These are phyloP conservation scores for Vaccinium macrocarpon DNA, from an alignment of 148 eudicot genomes.

Conservation along the genomic window DNA sequence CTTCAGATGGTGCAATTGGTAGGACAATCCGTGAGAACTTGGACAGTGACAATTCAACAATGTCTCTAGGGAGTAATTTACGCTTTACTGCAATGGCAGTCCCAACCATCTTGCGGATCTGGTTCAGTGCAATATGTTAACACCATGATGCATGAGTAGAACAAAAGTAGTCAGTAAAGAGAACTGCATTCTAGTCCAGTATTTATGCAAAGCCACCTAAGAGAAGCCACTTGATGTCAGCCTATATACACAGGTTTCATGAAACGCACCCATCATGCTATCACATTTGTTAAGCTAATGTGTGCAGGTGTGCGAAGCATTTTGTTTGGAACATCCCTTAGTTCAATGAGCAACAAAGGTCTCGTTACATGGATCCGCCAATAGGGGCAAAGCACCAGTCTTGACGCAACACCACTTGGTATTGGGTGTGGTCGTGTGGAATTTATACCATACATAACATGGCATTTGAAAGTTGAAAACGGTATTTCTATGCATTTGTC, in stretches of 20 bases:
- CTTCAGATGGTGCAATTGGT: conserved; percentile 92
- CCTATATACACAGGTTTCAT: neutral
- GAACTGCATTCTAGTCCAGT: neutral
- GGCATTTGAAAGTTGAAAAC: neutral
- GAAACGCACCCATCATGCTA: neutral
- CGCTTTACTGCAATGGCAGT: conserved; percentile 91
- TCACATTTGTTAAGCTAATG: neutral
- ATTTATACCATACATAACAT: neutral
- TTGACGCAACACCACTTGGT: neutral
- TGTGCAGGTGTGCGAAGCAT: neutral
- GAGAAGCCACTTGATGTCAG: neutral
- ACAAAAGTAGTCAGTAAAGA: neutral
- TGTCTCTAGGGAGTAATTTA: conserved; percentile 72
- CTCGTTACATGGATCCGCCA: neutral
- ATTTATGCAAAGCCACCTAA: neutral
- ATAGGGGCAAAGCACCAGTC: neutral
- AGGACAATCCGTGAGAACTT: conserved; percentile 78
- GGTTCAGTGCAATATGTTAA: conserved; percentile 22
- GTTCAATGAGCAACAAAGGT: neutral
- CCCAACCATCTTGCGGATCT: conserved; percentile 98
- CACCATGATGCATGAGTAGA: conserved; percentile 4
- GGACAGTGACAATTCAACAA: conserved; percentile 61
- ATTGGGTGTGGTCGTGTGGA: neutral
- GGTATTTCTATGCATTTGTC: neutral
- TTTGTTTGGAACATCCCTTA: neutral